Evolutionary conservation across 2,329 filamentous ascomycete genomes (phyloP), one percentile per base, ranked within the genome.

Genomic region (Capronia coronata): DNA sequence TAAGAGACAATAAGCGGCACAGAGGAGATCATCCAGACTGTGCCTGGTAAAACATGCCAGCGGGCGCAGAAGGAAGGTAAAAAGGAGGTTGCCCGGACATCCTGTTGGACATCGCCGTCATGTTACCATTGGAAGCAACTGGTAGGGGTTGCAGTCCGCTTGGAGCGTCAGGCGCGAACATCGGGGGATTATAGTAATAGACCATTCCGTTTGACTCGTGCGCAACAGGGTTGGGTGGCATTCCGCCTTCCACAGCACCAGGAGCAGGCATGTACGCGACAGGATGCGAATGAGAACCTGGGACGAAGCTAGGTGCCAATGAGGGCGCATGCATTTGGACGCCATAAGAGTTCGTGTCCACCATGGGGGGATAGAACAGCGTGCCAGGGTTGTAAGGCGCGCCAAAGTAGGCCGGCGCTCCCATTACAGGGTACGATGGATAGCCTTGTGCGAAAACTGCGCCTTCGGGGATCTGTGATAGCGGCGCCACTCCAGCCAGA

Each of bases 181-280:
- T 50, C n/a, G 82, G 77, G 6, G 87, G 77, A 63, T 94, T 86
- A 62, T 89, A 90, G 65, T 95, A 98, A 67, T 94, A 97, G 1
- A 95, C 89, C 78, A 94, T 97, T 54, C 93, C 93, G 60, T 95
- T 94, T 56, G 84, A 83, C 71, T 97, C 91, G 66, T 96, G 90
- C 0, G 88, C 87, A 16, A 84, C 77, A 49, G 79, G 78, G 14
- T 74, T 75, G 2, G 71, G 68, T 57, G 78, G 79, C 23, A 71
- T 68, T 5, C 63, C 52, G 50, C 65, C 60, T 38, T 73, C 71
- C 38, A 60, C 59, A 48, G 67, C 58, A 18, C 62, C 50, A 25
- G 58, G 52, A 13, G 53, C 46, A 37, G 63, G 61, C 38, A 54
- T 46, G 43, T 46, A 55, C 54, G 51, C 60, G 19, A 52, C 41